These are phyloP conservation scores for Fusarium pilosicola DNA, from an alignment of 2,329 filamentous ascomycete genomes.

Conservation along the genomic window DNA sequence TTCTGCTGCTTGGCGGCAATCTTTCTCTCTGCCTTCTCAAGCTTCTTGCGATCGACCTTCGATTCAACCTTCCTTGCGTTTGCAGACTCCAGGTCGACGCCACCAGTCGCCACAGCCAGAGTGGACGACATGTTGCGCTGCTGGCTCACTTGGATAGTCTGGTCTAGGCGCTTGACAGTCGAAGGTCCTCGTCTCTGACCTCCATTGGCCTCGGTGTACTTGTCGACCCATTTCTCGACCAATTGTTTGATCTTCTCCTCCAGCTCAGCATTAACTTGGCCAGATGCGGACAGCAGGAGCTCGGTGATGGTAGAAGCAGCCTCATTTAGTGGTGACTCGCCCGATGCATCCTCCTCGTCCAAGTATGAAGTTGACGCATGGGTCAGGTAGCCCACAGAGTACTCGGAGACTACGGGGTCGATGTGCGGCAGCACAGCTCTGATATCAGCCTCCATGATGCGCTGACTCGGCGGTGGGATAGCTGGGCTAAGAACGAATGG, in stretches of 20 bases:
- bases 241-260: constrained; percentile 83
- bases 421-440: constrained; percentile 85
- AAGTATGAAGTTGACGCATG: constrained; percentile 90
- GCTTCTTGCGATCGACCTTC: constrained; percentile 97
- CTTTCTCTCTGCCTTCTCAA: constrained; percentile 98
- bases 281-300: constrained; percentile 91
- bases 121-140: constrained; percentile 97
- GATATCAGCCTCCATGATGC: constrained; percentile 85
- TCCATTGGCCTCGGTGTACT: constrained; percentile 79
- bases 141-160: constrained; percentile 92
- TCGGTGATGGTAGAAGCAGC: constrained; percentile 87
- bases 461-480: background rate
- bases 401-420: constrained; percentile 89
- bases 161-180: constrained; percentile 85
- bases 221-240: constrained; percentile 89
- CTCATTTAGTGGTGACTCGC: constrained; percentile 81
- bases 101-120: constrained; percentile 82
- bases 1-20: constrained; percentile 98
- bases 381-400: constrained; percentile 91
- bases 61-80: constrained; percentile 95
- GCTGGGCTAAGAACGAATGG: background rate
- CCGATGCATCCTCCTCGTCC: constrained; percentile 75
- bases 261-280: constrained; percentile 76
- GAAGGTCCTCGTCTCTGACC: constrained; percentile 78
- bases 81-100: constrained; percentile 92